Percentiles rank a stretch among this genome's conserved stretches.
These are phyloP conservation scores for Hura crepitans DNA, from an alignment of 441 rosid genomes.

Conservation along the genomic window DNA sequence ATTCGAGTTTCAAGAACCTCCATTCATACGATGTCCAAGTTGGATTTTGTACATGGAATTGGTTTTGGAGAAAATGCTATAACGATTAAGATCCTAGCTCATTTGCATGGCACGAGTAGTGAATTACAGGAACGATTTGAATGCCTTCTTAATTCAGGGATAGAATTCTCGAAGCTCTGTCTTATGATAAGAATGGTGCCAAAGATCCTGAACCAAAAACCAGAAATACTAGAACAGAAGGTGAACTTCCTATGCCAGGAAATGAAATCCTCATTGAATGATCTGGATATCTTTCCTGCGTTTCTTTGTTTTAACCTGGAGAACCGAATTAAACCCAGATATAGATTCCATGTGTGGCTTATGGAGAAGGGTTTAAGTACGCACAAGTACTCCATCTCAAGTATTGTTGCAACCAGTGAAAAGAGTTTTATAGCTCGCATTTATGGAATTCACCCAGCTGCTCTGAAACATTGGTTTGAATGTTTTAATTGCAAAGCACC, in stretches of 20 bases:
- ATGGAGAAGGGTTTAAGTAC: slow-evolving; percentile 41
- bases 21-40: slow-evolving; percentile 40
- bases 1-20: slow-evolving; percentile 35
- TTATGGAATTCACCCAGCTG: too few relatives aligned
- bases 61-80: slow-evolving; percentile 61
- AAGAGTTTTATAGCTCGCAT: slow-evolving; percentile 36
- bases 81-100: slow-evolving; percentile 38
- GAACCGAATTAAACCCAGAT: slow-evolving; percentile 56
- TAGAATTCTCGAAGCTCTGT: slow-evolving; percentile 46
- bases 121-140: slow-evolving; percentile 51
- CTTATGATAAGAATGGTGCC: slow-evolving; percentile 41
- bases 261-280: slow-evolving; percentile 41
- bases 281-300: slow-evolving; percentile 46
- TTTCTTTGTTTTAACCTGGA: slow-evolving; percentile 58
- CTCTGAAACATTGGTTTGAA: too few relatives aligned
- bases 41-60: slow-evolving; percentile 48
- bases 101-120: slow-evolving; percentile 46
- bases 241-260: slow-evolving; percentile 44
- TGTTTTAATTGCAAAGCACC: too few relatives aligned
- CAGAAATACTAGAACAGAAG: slow-evolving; percentile 43
- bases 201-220: slow-evolving; percentile 56
- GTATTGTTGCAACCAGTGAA: slow-evolving; percentile 66
- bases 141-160: slow-evolving; percentile 38
- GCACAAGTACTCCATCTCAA: slow-evolving; percentile 44
- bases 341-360: slow-evolving; percentile 53